phyloP scores from a whole-genome alignment of 2,329 filamentous ascomycete species.

The Curvularia spicifera region DNA sequence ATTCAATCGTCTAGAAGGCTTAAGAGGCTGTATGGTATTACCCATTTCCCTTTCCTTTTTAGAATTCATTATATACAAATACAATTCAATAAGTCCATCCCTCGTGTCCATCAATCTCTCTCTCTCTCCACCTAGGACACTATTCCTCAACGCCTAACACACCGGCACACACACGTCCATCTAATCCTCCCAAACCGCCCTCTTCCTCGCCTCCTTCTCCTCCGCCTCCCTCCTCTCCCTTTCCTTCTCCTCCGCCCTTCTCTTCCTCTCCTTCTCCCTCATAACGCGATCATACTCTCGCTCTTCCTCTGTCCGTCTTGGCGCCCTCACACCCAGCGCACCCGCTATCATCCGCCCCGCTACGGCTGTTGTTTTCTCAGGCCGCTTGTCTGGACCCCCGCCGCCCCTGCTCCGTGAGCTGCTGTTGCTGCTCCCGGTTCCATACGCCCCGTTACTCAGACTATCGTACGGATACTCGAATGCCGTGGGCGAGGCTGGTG shows the following conservation, averaged over 20 bases:
- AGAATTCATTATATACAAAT: slow-evolving; percentile 1
- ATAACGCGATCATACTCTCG: slow-evolving; percentile 82
- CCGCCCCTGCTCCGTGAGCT: slow-evolving; percentile 20
- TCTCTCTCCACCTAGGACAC: no score
- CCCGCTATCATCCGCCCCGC: slow-evolving; percentile 89
- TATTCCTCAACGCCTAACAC: no score
- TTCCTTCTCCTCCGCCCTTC: slow-evolving; percentile 73
- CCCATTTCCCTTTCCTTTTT: no score
- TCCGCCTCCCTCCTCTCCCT: slow-evolving; percentile 68
- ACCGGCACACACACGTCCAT: no score
- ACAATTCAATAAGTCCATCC: neutral
- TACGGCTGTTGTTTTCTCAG: slow-evolving; percentile 93
- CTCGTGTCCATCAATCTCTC: no score
- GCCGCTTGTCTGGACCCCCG: slow-evolving; percentile 55
- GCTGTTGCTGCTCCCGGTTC: slow-evolving; percentile 10
- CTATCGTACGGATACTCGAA: slow-evolving; percentile 39
- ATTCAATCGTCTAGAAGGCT: no score
- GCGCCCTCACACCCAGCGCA: slow-evolving; percentile 80
- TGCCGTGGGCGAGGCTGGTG: slow-evolving; percentile 44
- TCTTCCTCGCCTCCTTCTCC: slow-evolving; percentile 74
- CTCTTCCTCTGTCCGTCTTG: slow-evolving; percentile 86
- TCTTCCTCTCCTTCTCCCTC: slow-evolving; percentile 82
- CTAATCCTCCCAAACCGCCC: slow-evolving; percentile 80
- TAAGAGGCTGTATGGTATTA: no score
- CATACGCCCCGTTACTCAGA: slow-evolving; percentile 11